Base-by-base conservation (phyloP, 2,329 filamentous ascomycete genomes). In the Thelonectria discophora region DNA sequence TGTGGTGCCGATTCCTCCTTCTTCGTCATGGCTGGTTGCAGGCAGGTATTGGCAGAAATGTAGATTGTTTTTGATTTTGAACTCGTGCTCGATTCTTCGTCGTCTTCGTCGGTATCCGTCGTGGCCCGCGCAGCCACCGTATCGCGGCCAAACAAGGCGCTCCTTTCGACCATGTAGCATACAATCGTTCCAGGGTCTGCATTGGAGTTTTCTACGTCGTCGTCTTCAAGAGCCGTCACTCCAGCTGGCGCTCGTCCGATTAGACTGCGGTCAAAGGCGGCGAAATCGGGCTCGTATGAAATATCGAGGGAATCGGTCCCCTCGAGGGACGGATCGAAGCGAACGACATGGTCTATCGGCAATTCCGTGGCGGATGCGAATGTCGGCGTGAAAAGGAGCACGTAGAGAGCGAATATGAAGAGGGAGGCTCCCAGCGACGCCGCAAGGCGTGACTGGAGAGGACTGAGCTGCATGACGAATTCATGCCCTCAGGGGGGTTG, bases 41-140 rank as follows among this genome's bases (percentile, higher is more conserved):
- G 77, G 76, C 95, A 99, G 1, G 92, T 94, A 67, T 93, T 98
- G 45, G 93, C 88, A 2, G 93, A 93, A 55, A 99, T 84, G 75
- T 90, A 97, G 3, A 98, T 81, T 2, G 78, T 86, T 43, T 77
- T 71, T 10, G 60, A 34, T 9, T 67, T 27, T 18, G 81, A 15
- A 76, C 32, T 39, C n/a, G n/a, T 13, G 17, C 11, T 42, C 21
- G 24, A 56, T 7, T 48, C 34, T 6, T 70, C 39, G 12, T 59
- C 40, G 27, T 53, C 40, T 66, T 58, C 64, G 11, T 13, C 58
- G 6, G 65, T 63, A 17, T 68, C 69, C 15, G 63, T 58, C 17
- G 56, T 52, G 30, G 55, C 58, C 21, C 65, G 66, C 12, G 64
- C 57, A 12, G 63, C 52, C 5, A 37, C 30, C 7, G 48, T 55